These are phyloP conservation scores for Prorocentrum cordatum DNA, from an alignment of 169 alveolate species.

Conservation along the genomic window DNA sequence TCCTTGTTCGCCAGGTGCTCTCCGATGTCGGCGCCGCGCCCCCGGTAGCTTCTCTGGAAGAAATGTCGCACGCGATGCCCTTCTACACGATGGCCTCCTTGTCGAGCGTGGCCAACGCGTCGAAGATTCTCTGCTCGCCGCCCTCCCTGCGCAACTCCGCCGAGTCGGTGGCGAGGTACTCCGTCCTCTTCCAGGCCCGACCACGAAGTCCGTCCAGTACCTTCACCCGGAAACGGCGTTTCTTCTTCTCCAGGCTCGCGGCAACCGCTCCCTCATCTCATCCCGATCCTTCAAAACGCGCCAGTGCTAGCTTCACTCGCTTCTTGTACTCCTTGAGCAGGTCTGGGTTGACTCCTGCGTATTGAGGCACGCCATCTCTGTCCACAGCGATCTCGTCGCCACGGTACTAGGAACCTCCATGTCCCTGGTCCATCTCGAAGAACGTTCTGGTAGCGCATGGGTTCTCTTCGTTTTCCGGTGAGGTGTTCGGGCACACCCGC, in stretches of 20 bases:
- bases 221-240: not conserved
- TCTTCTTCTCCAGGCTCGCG: not conserved
- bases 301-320: not conserved
- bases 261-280: not conserved
- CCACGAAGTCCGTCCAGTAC: not conserved
- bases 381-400: not conserved
- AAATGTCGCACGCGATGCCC: not conserved
- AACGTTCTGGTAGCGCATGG: too few relatives aligned
- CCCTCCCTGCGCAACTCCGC: not conserved
- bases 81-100: not conserved
- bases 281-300: not conserved
- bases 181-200: not conserved
- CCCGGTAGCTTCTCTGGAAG: not conserved
- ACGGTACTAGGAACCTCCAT: too few relatives aligned
- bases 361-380: not conserved
- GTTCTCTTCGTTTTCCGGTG: too few relatives aligned
- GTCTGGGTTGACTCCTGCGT: not conserved
- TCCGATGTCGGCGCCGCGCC: not conserved
- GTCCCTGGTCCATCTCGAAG: too few relatives aligned
- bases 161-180: not conserved
- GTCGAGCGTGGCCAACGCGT: not conserved
- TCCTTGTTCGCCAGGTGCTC: not conserved
- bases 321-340: not conserved
- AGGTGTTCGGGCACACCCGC: too few relatives aligned
- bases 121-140: not conserved